Evolutionary conservation across 495 filamentous ascomycete species (phyloP).

Genomic region (Neurospora sp.): DNA sequence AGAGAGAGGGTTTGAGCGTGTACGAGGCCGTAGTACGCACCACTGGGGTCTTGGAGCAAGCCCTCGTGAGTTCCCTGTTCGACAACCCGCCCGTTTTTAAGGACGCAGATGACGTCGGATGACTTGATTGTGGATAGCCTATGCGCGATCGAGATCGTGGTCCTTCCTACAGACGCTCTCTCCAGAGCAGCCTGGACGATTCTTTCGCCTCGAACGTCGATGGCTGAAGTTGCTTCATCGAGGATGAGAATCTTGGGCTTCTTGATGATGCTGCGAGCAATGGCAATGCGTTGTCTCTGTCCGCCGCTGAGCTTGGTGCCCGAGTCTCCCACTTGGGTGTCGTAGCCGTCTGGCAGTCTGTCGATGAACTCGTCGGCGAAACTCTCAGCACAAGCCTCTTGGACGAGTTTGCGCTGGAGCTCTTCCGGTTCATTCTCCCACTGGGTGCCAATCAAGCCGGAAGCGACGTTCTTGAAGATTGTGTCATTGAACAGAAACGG

Average conservation of each 20-base stretch:
- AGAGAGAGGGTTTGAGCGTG: conserved; percentile 40
- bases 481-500: conserved; percentile 67
- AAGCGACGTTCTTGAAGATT: conserved; percentile 53
- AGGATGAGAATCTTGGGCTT: conserved; percentile 71
- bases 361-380: conserved; percentile 52
- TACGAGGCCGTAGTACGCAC: conserved; percentile 44
- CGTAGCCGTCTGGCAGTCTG: conserved; percentile 49
- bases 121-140: conserved; percentile 59
- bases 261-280: conserved; percentile 59
- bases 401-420: conserved; percentile 43
- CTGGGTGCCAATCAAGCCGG: conserved; percentile 49
- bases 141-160: conserved; percentile 74
- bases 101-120: conserved; percentile 61
- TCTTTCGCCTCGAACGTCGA: conserved; percentile 61
- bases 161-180: conserved; percentile 54
- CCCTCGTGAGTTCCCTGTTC: conserved; percentile 61
- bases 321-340: conserved; percentile 44
- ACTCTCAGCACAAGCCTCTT: conserved; percentile 47
- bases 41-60: conserved; percentile 44
- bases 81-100: conserved; percentile 48
- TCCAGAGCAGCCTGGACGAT: conserved; percentile 63
- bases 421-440: conserved; percentile 43
- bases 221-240: conserved; percentile 72
- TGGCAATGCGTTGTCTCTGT: conserved; percentile 59
- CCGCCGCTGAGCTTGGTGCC: conserved; percentile 42